A percentile compares a stretch with the other conserved stretches of the same genome.
Conservation (phyloP, 768 basidiomycete species). For the Inosperma sp. region DNA sequence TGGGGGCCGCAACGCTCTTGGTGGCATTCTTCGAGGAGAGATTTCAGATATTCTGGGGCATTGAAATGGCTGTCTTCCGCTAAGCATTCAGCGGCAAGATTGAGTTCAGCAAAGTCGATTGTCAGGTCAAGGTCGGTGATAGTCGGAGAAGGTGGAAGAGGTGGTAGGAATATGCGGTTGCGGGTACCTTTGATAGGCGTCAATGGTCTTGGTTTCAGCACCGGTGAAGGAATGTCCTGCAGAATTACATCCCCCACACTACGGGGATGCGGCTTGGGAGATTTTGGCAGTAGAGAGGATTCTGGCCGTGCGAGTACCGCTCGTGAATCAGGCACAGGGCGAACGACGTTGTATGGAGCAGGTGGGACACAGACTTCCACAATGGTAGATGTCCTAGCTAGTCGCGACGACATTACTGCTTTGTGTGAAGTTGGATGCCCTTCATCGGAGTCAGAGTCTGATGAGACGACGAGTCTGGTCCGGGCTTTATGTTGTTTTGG, state of each 20-base stretch:
- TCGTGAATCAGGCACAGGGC: background rate
- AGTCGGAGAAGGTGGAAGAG: slow-evolving; percentile 53
- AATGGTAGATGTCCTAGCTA: background rate
- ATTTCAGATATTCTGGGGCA: slow-evolving; percentile 51
- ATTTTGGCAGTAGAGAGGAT: background rate
- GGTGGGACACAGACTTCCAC: slow-evolving; percentile 44
- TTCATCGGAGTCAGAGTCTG: background rate
- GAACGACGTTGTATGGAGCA: slow-evolving; percentile 27
- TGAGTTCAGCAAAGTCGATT: slow-evolving; percentile 44
- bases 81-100: slow-evolving; percentile 27
- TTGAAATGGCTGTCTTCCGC: slow-evolving; percentile 24
- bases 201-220: slow-evolving; percentile 50
- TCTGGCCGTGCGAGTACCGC: background rate
- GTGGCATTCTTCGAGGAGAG: slow-evolving; percentile 66
- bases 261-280: background rate
- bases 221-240: slow-evolving; percentile 17
- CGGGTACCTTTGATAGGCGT: slow-evolving; percentile 58
- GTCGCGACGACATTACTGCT: background rate
- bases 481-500: slow-evolving; percentile 26
- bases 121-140: slow-evolving; percentile 53
- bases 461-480: slow-evolving; percentile 7
- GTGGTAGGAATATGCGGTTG: slow-evolving; percentile 40
- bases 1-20: slow-evolving; percentile 58
- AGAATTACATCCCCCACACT: background rate
- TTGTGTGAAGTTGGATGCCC: background rate